These are phyloP conservation scores for Thymus mandschuricus DNA, from an alignment of 257 asterid genomes.

Conservation along the genomic window DNA sequence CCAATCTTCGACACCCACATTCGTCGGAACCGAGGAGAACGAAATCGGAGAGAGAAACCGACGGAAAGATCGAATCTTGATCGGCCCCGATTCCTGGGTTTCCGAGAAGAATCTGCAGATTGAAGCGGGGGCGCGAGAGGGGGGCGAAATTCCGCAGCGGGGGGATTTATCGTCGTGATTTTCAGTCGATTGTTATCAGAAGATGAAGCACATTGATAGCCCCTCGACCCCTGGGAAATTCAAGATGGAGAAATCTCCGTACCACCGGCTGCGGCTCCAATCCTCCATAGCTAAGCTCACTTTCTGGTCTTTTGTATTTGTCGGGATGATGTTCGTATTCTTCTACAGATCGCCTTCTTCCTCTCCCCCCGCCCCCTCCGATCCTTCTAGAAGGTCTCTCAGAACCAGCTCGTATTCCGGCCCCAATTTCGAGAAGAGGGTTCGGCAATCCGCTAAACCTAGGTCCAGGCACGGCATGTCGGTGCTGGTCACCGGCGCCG, in stretches of 20 bases:
- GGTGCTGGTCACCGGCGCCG: slow-evolving; percentile 65
- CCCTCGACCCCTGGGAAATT: slow-evolving; percentile 77
- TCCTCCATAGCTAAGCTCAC: slow-evolving; percentile 56
- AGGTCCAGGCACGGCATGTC: slow-evolving; percentile 54
- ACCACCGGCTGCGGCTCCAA: slow-evolving; percentile 44
- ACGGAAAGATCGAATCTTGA: slow-evolving; percentile 39
- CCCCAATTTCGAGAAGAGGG: slow-evolving; percentile 47
- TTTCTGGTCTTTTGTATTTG: slow-evolving; percentile 53
- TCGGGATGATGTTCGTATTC: slow-evolving; percentile 53
- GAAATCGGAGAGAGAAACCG: neutral
- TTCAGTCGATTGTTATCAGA: slow-evolving; percentile 38
- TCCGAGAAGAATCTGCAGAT: slow-evolving; percentile 31
- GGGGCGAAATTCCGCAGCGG: slow-evolving; percentile 36
- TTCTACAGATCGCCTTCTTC: slow-evolving; percentile 54
- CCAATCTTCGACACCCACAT: slow-evolving; percentile 28
- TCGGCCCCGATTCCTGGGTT: slow-evolving; percentile 2
- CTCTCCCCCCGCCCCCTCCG: slow-evolving; percentile 40
- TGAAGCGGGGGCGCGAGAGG: slow-evolving; percentile 9
- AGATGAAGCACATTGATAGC: slow-evolving; percentile 87
- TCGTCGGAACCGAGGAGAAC: slow-evolving; percentile 13
- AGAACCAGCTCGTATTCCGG: slow-evolving; percentile 45
- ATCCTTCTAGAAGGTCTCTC: slow-evolving; percentile 64
- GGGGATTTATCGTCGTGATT: slow-evolving; percentile 42
- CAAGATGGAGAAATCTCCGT: slow-evolving; percentile 64
- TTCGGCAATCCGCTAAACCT: slow-evolving; percentile 50